Evolutionary conservation across 2,329 filamentous ascomycete species (phyloP), one percentile per base, ranked within the genome.

Genomic region (Ceratocystis destructans): DNA sequence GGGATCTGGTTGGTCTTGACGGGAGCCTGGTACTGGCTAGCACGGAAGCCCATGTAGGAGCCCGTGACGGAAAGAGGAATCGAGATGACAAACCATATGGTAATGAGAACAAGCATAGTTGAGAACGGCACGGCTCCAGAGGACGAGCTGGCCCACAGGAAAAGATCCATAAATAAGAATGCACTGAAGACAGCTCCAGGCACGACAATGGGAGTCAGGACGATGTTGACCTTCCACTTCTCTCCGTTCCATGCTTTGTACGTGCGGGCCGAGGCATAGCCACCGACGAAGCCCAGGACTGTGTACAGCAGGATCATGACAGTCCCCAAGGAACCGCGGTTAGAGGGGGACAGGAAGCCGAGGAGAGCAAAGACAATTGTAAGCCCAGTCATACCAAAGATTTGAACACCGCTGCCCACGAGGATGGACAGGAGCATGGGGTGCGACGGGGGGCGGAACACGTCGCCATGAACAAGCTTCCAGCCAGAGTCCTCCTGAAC

Each of bases 1-100:
- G 94, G 94, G 70, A 99, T 99, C 78, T 99, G 94, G 81, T 99
- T 99, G 64, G 90, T 96, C 72, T 90, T 89, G 28, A 96, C 92
- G 0, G 94, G 93, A 1, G 90, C 78, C 72, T 91, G 85, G 64
- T 95, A 80, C 12, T 83, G 80, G 53, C 79, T 74, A 70, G 87
- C 83, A 69, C 87, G 90, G 81, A 97, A 97, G 41, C 91, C 94
- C 55, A 97, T 75, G 91, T 92, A 99, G 57, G 90, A 96, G 64
- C 94, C 94, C 6, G 85, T 87, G 68, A 96, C 83, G 33, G 91
- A 96, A 55, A 97, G 82, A 5, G 94, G 94, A 1, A 97, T 88
- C 46, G 90, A 96, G 74, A 99, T 96, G 73, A 96, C 74, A 77
- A 99, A 99, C 94, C 94, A 99, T 73, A 99, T 96, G 69, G 83